Evolutionary conservation across 345 rosid genomes (phyloP).

Genomic region (Durio zibethinus): DNA sequence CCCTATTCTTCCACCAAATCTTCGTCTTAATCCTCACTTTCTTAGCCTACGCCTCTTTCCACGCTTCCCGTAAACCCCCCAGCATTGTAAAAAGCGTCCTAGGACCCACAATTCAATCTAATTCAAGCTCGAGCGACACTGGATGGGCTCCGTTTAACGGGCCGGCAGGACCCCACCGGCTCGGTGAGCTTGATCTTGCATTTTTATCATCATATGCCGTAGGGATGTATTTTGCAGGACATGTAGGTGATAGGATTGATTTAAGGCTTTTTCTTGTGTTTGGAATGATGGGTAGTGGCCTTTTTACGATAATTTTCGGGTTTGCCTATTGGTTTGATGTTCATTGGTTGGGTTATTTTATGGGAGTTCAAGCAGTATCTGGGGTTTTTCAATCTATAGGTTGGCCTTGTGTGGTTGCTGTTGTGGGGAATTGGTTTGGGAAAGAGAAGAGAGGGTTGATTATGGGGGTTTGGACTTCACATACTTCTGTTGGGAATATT

Average conservation of each 20-base stretch:
- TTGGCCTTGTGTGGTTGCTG: slow-evolving; percentile 97
- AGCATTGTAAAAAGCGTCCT: slow-evolving; percentile 92
- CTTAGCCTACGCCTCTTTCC: slow-evolving; percentile 84
- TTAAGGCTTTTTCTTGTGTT: slow-evolving; percentile 83
- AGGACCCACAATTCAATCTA: slow-evolving; percentile 47
- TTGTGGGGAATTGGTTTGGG: slow-evolving; percentile 90
- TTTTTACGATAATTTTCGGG: slow-evolving; percentile 63
- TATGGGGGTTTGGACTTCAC: slow-evolving; percentile 91
- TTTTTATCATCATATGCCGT: slow-evolving; percentile 65
- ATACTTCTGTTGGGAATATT: slow-evolving; percentile 83
- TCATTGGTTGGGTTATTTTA: slow-evolving; percentile 52
- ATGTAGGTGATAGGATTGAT: slow-evolving; percentile 75
- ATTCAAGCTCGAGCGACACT: slow-evolving; percentile 27
- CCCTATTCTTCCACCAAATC: slow-evolving; percentile 65
- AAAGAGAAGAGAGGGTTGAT: slow-evolving; percentile 89
- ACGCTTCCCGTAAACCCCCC: slow-evolving; percentile 93
- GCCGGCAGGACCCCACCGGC: slow-evolving; percentile 58
- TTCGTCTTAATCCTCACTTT: slow-evolving; percentile 58
- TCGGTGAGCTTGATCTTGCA: slow-evolving; percentile 90
- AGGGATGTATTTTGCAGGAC: slow-evolving; percentile 90
- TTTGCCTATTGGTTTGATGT: slow-evolving; percentile 79
- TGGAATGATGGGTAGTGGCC: slow-evolving; percentile 92
- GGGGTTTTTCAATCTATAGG: slow-evolving; percentile 93
- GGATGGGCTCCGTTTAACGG: slow-evolving; percentile 94
- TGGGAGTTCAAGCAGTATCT: slow-evolving; percentile 66